Percentiles rank a stretch among this genome's conserved stretches.
These are phyloP conservation scores for Boechera retrofracta DNA, from an alignment of 345 rosid genomes.

Conservation along the genomic window DNA sequence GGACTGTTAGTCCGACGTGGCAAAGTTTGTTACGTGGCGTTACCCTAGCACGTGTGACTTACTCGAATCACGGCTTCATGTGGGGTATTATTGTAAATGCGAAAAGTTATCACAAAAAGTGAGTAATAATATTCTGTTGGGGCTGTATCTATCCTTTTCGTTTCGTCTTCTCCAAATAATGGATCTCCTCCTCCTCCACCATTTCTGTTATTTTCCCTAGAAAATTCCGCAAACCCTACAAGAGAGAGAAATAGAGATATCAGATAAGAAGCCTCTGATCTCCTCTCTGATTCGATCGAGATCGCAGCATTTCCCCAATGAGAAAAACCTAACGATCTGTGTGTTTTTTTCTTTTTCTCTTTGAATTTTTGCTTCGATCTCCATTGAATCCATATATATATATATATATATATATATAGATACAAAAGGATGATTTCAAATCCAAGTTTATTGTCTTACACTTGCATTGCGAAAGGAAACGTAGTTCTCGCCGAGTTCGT, in stretches of 20 bases:
- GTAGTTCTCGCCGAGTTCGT: constrained; percentile 65
- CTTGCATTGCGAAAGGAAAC: constrained; percentile 73
- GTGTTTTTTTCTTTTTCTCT: background rate
- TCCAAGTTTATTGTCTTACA: constrained; percentile 60
- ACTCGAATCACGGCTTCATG: background rate
- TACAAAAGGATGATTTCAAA: constrained; percentile 58
- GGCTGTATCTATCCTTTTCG: background rate
- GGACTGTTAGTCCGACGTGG: background rate
- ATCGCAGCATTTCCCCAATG: constrained; percentile 39
- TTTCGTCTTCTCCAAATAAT: constrained; percentile 41
- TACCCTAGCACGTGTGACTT: constrained; percentile 28
- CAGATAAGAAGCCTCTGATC: background rate
- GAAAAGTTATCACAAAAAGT: too few relatives aligned
- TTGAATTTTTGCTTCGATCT: constrained; percentile 15
- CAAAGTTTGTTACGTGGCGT: background rate
- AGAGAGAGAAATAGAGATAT: background rate
- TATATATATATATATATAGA: background rate
- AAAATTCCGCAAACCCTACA: constrained; percentile 46
- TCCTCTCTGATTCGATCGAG: constrained; percentile 11
- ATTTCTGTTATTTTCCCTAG: constrained; percentile 35
- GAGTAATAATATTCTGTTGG: constrained; percentile 4
- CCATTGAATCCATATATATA: background rate
- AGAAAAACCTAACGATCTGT: constrained; percentile 29
- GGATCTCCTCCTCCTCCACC: constrained; percentile 37
- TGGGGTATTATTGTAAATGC: constrained; percentile 23